Base-by-base conservation (phyloP, 768 basidiomycete species). In the Hortiboletus flavorubellus region DNA sequence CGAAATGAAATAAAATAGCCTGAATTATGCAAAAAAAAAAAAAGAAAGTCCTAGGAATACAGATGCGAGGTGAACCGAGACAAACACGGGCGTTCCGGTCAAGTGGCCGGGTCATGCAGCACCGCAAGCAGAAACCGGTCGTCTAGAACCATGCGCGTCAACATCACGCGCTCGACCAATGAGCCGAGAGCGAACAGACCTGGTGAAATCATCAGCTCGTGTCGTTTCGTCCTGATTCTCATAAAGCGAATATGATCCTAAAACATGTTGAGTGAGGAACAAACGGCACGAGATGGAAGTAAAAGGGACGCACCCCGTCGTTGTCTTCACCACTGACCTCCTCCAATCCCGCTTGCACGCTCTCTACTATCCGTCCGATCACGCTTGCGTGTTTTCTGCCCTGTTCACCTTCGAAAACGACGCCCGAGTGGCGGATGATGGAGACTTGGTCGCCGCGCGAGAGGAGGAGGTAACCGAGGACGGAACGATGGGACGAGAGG, bases 121-220 rank as follows among this genome's bases (percentile, higher is more conserved):
- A 92, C 87, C 3, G 91, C 91, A 30, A 94, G 78, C 16, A 94
- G 72, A 73, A 87, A 93, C 62, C 82, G 79, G 51, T 88, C 86
- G 64, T 92, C 92, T 93, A 21, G 55, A 9, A 30, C 23, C 33
- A 39, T 8, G n/a, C 8, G 47, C 18, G 18, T 61, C 43, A 55
- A 41, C 9, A n/a, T 6, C 37, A 4, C 16, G 5, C 35, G 18
- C 41, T 42, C 15, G 11, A 41, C 33, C 41, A 41, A 16, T 0
- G 18, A 4, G 30, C 21, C 21, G 21, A 23, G n/a, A 14, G 35
- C 23, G 34, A 47, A 73, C 86, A 30, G 50, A 92, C 94, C 90
- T 53, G 94, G 94, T 3, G 94, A 91, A 56, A 97, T 93, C 87
- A 97, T 90, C 54, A 97, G 76, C 66, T 96, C 94, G 69, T 97